phyloP scores from a whole-genome alignment of 2,329 filamentous ascomycete genomes.

The Diaporthe destruens region DNA sequence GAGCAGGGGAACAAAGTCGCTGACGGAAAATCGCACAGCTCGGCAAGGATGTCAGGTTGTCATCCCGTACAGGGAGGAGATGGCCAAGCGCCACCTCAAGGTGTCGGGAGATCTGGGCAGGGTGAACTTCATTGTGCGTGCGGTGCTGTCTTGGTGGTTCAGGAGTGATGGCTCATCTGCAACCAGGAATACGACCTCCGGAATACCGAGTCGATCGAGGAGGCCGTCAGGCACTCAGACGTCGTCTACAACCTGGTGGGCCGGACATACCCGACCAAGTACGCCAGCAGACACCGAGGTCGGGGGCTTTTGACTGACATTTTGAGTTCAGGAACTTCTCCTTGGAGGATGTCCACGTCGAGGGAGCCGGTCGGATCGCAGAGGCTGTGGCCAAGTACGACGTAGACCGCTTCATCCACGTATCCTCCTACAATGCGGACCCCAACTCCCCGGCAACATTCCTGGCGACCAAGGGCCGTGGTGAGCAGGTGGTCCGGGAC shows the following conservation, averaged over 20 bases:
- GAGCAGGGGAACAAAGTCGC: conserved; percentile 25
- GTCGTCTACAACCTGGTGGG: conserved; percentile 97
- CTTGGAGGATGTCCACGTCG: conserved; percentile 91
- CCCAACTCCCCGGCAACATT: conserved; percentile 86
- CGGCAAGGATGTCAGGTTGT: conserved; percentile 95
- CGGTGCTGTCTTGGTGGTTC: conserved; percentile 33
- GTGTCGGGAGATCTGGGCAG: conserved; percentile 94
- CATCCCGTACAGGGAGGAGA: conserved; percentile 94
- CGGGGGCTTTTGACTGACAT: conserved; percentile 1
- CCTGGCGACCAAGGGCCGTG: conserved; percentile 88
- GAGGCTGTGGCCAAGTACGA: conserved; percentile 98
- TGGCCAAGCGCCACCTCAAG: conserved; percentile 97
- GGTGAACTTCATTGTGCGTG: conserved; percentile 82
- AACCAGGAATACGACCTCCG: conserved; percentile 89
- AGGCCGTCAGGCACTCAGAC: conserved; percentile 96
- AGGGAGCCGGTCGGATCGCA: conserved; percentile 90
- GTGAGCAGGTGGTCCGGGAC: conserved; percentile 84
- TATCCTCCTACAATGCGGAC: conserved; percentile 93
- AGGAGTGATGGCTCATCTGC: conserved; percentile 36
- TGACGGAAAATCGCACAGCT: conserved; percentile 65
- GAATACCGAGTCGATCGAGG: conserved; percentile 95
- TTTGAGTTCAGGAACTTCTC: conserved; percentile 81
- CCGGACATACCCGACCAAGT: conserved; percentile 97
- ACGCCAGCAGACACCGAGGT: conserved; percentile 48
- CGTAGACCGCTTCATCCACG: conserved; percentile 94